Evolutionary conservation across 225 moss, liverwort and hornwort genomes (phyloP), one percentile per base, ranked within the genome.

Genomic region (Lunularia cruciata): DNA sequence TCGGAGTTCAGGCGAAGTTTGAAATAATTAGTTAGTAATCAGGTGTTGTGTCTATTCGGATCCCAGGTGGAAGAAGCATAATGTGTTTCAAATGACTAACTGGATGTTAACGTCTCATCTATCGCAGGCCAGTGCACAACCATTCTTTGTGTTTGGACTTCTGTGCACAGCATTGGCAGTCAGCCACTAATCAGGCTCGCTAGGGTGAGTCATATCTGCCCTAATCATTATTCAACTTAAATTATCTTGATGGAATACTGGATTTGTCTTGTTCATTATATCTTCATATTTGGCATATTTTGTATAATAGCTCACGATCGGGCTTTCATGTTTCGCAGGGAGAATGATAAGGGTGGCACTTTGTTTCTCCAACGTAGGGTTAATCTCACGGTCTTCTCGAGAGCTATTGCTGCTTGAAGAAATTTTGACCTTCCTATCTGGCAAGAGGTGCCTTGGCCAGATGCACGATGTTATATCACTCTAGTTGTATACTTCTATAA

Each of bases 61-160:
- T 31, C 27, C n/a, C 0, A 8, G 58, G 34, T 33, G 0, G 35
- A n/a, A 58, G 13, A 16, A 33, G 33, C 18, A 5, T 0, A 8
- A 12, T 9, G 32, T 61, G 22, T 23, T 9, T n/a, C n/a, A 38
- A 3, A 37, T 5, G 28, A 32, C 60, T 46, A 45, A 63, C 13
- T 42, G 27, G 5, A 63, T 27, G 14, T 0, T 26, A 6, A 1
- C 18, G 46, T 18, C 13, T 35, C 9, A 4, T 58, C 55, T 49
- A 61, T 20, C 79, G 72, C 84, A 92, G 92, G 92, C 87, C 46
- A 92, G 92, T 65, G 89, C 92, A 6, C 92, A 92, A 72, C 92
- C 92, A 23, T 92, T 92, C 76, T 92, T 92, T 72, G 89, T 92
- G 18, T 89, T 92, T 27, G 92, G 92, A 25, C 87, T 92, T 23